Percentiles rank a stretch among this genome's conserved stretches.
phyloP scores from a whole-genome alignment of 2,329 filamentous ascomycete genomes.

The Harringtonia aguacate region DNA sequence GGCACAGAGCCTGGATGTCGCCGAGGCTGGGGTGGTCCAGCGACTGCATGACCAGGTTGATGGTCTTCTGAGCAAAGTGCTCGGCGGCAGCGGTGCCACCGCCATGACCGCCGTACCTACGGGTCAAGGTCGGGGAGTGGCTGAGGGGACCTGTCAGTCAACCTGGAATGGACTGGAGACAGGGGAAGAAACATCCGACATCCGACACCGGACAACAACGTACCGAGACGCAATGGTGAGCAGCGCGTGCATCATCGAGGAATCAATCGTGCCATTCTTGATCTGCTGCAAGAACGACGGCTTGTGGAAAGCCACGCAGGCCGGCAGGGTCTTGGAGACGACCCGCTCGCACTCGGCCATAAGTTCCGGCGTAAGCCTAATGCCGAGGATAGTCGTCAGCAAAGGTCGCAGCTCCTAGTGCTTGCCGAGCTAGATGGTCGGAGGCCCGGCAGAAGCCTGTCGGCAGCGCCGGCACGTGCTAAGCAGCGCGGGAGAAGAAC shows the following conservation, averaged over 20 bases:
- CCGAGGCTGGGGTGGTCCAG: slow-evolving; percentile 48
- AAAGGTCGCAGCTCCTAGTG: too few species aligned
- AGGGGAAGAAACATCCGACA: not conserved
- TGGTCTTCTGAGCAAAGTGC: slow-evolving; percentile 47
- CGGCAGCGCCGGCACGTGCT: too few species aligned
- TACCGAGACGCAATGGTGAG: slow-evolving; percentile 48
- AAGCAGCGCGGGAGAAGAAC: not conserved
- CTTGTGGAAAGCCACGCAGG: slow-evolving; percentile 53
- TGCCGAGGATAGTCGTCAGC: not conserved
- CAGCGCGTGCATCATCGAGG: slow-evolving; percentile 46
- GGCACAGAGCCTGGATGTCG: slow-evolving; percentile 50
- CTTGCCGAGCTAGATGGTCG: too few species aligned
- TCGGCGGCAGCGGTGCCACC: slow-evolving; percentile 43
- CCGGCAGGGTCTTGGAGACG: slow-evolving; percentile 49
- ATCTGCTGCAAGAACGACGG: slow-evolving; percentile 50
- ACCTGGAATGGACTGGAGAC: not conserved
- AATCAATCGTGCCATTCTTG: slow-evolving; percentile 43
- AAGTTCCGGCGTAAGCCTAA: slow-evolving; percentile 44
- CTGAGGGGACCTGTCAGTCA: slow-evolving; percentile 21
- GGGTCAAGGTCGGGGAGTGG: slow-evolving; percentile 44
- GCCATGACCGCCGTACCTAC: slow-evolving; percentile 44
- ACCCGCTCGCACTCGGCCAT: slow-evolving; percentile 49
- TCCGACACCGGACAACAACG: slow-evolving; percentile 16
- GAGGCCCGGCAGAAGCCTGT: too few species aligned
- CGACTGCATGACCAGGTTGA: slow-evolving; percentile 45